Percentiles rank a stretch among this genome's conserved stretches.
Conservation (phyloP, 2,329 filamentous ascomycete species). For the Alternaria sp. region DNA sequence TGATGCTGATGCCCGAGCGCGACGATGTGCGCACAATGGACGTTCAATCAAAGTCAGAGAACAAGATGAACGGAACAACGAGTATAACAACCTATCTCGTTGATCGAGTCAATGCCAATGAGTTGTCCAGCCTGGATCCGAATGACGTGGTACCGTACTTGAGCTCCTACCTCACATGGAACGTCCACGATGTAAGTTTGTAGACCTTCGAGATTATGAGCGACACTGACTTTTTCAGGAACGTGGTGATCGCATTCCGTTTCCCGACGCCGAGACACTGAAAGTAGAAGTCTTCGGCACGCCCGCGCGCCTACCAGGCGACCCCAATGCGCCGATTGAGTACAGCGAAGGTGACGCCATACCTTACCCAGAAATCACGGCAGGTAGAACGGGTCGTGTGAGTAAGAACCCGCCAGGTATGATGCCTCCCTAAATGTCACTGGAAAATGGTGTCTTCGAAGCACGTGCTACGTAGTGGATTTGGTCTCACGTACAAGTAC, state of each 20-base stretch:
- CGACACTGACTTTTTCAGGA: not conserved
- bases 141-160: slow-evolving; percentile 40
- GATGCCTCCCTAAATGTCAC: not conserved
- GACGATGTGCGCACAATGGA: not conserved
- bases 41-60: not conserved
- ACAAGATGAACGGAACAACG: slow-evolving; percentile 25
- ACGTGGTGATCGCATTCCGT: slow-evolving; percentile 14
- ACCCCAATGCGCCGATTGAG: slow-evolving; percentile 23
- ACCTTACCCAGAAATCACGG: slow-evolving; percentile 22
- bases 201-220: not conserved
- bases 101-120: slow-evolving; percentile 29
- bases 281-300: slow-evolving; percentile 28
- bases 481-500: not conserved
- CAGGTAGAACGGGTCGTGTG: not conserved
- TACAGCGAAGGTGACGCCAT: slow-evolving; percentile 20
- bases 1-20: slow-evolving; percentile 29
- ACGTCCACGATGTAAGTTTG: slow-evolving; percentile 34
- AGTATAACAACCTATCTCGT: slow-evolving; percentile 40
- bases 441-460: not conserved
- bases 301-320: slow-evolving; percentile 27
- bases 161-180: slow-evolving; percentile 39
- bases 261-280: slow-evolving; percentile 21
- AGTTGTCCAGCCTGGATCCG: slow-evolving; percentile 30
- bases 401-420: not conserved
- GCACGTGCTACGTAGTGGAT: not conserved